Percentiles rank a stretch among this genome's conserved stretches.
These are phyloP conservation scores for Hygrophorus pudorinus DNA, from an alignment of 768 basidiomycete species.

Conservation along the genomic window DNA sequence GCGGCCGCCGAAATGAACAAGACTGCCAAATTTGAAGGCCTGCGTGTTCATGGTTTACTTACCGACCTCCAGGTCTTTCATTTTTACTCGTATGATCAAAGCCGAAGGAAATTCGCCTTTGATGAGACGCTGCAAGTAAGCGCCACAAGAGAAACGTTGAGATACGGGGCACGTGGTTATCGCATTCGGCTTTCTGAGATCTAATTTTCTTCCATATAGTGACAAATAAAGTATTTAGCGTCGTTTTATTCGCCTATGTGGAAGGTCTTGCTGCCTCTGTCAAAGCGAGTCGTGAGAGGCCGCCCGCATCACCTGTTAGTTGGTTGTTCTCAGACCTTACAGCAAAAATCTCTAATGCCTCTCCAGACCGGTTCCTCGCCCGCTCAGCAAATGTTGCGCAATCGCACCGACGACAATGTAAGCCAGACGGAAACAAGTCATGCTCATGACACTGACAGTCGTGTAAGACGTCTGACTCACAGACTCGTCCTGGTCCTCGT, in stretches of 20 bases:
- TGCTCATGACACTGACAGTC: constrained; percentile 7
- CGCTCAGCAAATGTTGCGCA: constrained; percentile 3
- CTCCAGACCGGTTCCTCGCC: constrained; percentile 7
- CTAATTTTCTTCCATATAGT: constrained; percentile 8
- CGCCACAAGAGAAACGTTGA: constrained; percentile 6
- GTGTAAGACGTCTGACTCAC: constrained; percentile 7
- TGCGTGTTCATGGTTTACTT: constrained; percentile 10
- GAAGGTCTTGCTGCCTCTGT: constrained; percentile 8
- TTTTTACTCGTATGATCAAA: constrained; percentile 12
- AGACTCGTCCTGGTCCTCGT: constrained; percentile 5
- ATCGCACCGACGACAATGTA: constrained; percentile 5
- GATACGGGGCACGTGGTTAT: constrained; percentile 9
- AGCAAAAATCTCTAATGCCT: constrained; percentile 8
- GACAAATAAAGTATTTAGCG: constrained; percentile 10
- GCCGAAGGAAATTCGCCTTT: constrained; percentile 1
- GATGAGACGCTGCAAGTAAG: constrained; percentile 9
- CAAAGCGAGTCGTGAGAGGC: constrained; percentile 6
- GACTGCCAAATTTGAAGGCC: background rate
- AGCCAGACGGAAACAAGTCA: constrained; percentile 5
- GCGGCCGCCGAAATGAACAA: constrained; percentile 5
- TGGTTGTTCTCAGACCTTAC: constrained; percentile 5
- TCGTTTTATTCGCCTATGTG: constrained; percentile 8
- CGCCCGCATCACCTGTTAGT: constrained; percentile 6
- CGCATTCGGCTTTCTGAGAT: constrained; percentile 6
- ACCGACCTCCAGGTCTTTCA: constrained; percentile 9